Evolutionary conservation across 2,329 filamentous ascomycete genomes (phyloP).

Genomic region (Calonectria pseudoturangicola): DNA sequence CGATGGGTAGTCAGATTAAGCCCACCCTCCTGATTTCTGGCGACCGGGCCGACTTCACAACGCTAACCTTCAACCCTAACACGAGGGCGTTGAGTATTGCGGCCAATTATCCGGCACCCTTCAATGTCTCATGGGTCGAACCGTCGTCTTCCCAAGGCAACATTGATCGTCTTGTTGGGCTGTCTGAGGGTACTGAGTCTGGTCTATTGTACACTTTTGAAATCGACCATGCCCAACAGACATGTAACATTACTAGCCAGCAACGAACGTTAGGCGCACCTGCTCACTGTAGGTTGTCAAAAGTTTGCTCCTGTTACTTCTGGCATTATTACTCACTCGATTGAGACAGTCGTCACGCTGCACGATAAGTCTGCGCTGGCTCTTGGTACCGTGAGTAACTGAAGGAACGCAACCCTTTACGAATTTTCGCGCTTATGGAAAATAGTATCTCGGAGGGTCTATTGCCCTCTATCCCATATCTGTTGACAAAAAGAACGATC

Average conservation of each 20-base stretch:
- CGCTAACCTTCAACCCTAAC: background rate
- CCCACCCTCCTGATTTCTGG: background rate
- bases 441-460: background rate
- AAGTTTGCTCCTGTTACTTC: background rate
- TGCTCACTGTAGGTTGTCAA: background rate
- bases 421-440: background rate
- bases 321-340: background rate
- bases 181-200: background rate
- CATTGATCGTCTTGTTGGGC: background rate
- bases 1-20: background rate
- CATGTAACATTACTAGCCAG: background rate
- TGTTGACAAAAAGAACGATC: background rate
- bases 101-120: background rate
- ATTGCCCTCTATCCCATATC: background rate
- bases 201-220: conserved; percentile 2
- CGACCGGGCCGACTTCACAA: conserved; percentile 5
- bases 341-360: background rate
- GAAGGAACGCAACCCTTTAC: background rate
- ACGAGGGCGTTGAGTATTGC: background rate
- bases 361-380: background rate
- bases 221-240: background rate
- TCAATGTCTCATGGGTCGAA: background rate
- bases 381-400: background rate
- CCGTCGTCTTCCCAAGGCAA: background rate
- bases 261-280: background rate